Evolutionary conservation across 495 filamentous ascomycete genomes (phyloP), one percentile per base, ranked within the genome.

Genomic region (Daldinia grandis): DNA sequence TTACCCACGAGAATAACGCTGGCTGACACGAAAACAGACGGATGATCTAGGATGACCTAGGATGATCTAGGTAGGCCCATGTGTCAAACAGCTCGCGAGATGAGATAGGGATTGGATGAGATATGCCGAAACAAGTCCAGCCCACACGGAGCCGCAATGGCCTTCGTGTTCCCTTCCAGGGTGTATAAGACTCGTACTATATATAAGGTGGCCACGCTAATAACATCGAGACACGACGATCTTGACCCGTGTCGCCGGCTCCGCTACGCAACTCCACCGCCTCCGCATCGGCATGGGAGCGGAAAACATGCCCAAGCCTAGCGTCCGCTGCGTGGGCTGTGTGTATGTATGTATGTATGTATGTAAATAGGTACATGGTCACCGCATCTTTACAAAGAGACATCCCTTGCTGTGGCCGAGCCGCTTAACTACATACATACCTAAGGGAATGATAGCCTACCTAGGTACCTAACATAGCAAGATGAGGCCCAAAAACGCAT

Each of bases 171-270:
- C 57, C 21, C 38, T 38, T 6, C 31, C 31, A 9, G 59, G 49
- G 19, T 27, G n/a, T 64, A 61, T 68, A 68, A 58, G 25, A 62
- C 56, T 47, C 21, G 53, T 37, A 47, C 54, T 64, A 68, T 60
- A 63, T 30, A 14, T 28, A n/a, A n/a, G n/a, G 30, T 50, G 19
- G 55, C 64, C 55, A 60, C 65, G 70, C 70, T 69, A 73, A 73
- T 73, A 62, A 73, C 66, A 73, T 68, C 65, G 61, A 65, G 58
- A 73, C 70, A 73, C 70, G 70, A 73, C 37, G 57, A 69, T 64
- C 69, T 61, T 61, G 38, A 50, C 64, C 64, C 64, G 65, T 58
- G 65, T 66, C 65, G 40, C 58, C 70, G 70, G 65, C 65, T 73
- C 70, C 70, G 70, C 70, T 42, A 57, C 30, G 30, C 28, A 37